Evolutionary conservation across 192 early-diverging fungal genomes (phyloP).

Genomic region (Chytriomyces sp.): DNA sequence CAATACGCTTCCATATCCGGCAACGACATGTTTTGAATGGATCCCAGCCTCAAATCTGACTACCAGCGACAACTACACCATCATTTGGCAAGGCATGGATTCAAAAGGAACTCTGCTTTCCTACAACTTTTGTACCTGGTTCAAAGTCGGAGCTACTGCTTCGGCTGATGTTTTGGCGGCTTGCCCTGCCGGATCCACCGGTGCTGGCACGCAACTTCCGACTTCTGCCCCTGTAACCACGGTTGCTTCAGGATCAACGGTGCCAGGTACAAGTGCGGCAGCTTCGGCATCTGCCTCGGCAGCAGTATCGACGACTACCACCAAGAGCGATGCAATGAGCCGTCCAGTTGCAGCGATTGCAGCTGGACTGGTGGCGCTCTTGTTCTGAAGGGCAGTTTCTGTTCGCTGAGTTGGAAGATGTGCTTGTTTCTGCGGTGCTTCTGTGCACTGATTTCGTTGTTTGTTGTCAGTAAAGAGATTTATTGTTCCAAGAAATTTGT

Average conservation of each 20-base stretch:
- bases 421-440: no score
- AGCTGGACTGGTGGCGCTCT: not conserved
- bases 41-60: constrained; percentile 22
- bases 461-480: no score
- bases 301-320: not conserved
- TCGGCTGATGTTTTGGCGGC: not conserved
- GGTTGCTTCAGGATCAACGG: not conserved
- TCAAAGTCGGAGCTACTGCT: not conserved
- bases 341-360: not conserved
- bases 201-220: no score
- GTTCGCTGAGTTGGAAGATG: no score
- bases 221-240: not conserved
- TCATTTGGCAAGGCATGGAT: not conserved
- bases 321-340: not conserved
- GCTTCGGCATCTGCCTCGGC: not conserved
- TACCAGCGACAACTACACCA: constrained; percentile 4
- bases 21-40: constrained; percentile 27
- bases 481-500: no score
- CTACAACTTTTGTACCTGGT: constrained; percentile 1
- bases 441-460: no score
- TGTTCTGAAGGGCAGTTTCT: not conserved
- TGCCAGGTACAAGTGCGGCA: not conserved
- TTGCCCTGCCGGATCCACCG: not conserved
- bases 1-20: constrained; percentile 2
- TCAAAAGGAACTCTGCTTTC: not conserved